Base-by-base conservation (phyloP, 2,329 filamentous ascomycete species). In the Arthrobotrys entomopaga region DNA sequence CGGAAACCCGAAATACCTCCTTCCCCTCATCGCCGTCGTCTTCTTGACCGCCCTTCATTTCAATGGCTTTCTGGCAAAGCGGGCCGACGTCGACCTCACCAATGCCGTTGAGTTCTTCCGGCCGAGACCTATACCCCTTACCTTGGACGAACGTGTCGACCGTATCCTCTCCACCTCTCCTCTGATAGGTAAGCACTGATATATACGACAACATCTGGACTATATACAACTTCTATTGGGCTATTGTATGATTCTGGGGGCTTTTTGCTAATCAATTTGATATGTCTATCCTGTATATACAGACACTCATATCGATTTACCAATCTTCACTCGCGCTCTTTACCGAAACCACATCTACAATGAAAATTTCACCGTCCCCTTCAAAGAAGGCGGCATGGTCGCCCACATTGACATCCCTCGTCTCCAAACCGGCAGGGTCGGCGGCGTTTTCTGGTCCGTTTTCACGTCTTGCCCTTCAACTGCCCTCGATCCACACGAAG, bases 361-460 rank as follows among this genome's bases (percentile, higher is more conserved):
- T 75, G 82, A 86, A 11, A 87, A 89, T 56, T 97, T 97, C 82
- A 89, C 86, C n/a, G 82, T 88, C 42, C 85, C 86, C 4, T 97
- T 97, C 79, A 86, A 89, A 77, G 83, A 90, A 20, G 92, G 91
- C 34, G 87, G 86, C 0, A 82, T 96, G 59, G 79, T 81, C 0
- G 85, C 85, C 2, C 91, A 98, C 77, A 90, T 95, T 60, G 94
- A 98, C 80, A 83, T 97, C 7, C 89, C 90, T 0, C 88, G 93
- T 3, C 85, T 97, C 54, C 85, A 86, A 40, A 81, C 87, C 57
- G 93, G 93, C 0, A 84, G 86, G 77, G 88, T 90, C 76, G 93
- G 93, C 43, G 94, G 93, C 65, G 89, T 91, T n/a, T 97, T 97
- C 81, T 97, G 93, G 94, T 93, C 90, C 80, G 92, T 95, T 8